Conservation (phyloP, 225 moss, liverwort and hornwort genomes). For the Anthoceros angustus region DNA sequence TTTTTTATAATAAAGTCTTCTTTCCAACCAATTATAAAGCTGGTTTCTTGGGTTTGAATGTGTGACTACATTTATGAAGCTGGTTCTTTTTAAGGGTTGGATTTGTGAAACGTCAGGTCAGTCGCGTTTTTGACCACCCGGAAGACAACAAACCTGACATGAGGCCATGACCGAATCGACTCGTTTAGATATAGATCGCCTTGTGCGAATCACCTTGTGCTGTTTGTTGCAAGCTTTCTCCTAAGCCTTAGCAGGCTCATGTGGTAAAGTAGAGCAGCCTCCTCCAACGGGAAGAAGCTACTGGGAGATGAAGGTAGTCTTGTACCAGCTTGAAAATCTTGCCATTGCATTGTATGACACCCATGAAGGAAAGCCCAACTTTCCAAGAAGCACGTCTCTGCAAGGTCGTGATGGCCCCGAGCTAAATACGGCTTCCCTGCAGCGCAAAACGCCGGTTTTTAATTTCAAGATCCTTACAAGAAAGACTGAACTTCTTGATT, state of each 20-base stretch:
- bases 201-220: neutral
- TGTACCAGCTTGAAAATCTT: no score
- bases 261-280: constrained; percentile 68
- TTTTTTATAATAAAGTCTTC: no score
- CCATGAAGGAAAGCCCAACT: neutral
- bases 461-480: neutral
- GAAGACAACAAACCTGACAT: no score
- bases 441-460: neutral
- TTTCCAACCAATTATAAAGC: no score
- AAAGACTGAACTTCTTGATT: neutral
- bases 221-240: constrained; percentile 9
- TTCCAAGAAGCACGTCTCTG: neutral
- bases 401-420: neutral
- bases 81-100: no score
- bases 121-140: no score
- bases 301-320: constrained; percentile 7
- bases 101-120: no score
- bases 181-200: no score
- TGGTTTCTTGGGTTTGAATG: no score
- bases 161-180: no score
- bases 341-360: no score
- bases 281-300: constrained; percentile 35
- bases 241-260: constrained; percentile 40
- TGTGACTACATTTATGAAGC: no score
- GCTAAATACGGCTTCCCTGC: neutral